Evolutionary conservation across 192 early-diverging fungal genomes (phyloP), one percentile per base, ranked within the genome.

Genomic region (Coemansia sp.): DNA sequence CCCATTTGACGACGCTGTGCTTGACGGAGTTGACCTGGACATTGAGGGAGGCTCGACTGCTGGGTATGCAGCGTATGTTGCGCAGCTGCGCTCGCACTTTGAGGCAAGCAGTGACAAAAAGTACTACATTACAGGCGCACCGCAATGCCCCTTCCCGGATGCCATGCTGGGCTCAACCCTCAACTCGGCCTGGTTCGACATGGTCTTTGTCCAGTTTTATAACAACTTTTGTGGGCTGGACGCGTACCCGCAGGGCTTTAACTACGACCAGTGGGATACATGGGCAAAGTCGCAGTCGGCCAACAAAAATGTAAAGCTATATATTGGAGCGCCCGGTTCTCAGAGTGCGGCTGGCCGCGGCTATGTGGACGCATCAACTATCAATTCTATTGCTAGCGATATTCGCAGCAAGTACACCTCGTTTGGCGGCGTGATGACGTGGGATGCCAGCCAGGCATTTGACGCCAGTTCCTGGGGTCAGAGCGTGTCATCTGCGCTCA

Each of bases 341-440:
- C 79, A 81, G 21, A 79, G 73, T 14, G 84, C 79, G 4, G 86
- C 86, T 2, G 72, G 79, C 1, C 67, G 70, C 14, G 86, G 86
- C 3, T 87, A 83, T 59, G 80, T 85, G 37, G 62, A 67, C 32
- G 56, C 82, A 4, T 41, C 59, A 8, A 60, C 50, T 24, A 64
- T 87, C 11, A 51, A 43, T 51, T 50, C 59, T 21, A 87, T 87
- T 60, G 71, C 70, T 14, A 48, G 70, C 41, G 52, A 60, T 29
- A 70, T 77, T 17, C 73, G 76, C 11, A 23, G 69, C 47, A 65
- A 74, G 52, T 76, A 82, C 52, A 61, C 60, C 15, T 68, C 68
- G n/a, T 85, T 88, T 60, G 88, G 86, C 25, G 88, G 88, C n/a
- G 88, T 88, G 8, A 90, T 90, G 88, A 84, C 86, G 51, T 90